phyloP scores from a whole-genome alignment of 768 basidiomycete species.

The Lentinula guzmanii region DNA sequence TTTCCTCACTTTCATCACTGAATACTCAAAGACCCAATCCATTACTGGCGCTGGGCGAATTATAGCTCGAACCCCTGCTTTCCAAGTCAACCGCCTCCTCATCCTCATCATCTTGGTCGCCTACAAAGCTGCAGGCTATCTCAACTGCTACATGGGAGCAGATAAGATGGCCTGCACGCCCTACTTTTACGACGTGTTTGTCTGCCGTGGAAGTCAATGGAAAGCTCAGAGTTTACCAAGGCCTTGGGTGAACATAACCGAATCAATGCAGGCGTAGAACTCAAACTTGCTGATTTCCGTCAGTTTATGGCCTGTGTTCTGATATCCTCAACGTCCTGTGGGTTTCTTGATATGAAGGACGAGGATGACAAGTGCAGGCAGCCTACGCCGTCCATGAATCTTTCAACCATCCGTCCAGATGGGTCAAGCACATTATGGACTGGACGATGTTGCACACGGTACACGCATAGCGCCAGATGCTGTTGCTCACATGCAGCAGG shows the following conservation, averaged over 20 bases:
- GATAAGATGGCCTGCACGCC: background rate
- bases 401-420: background rate
- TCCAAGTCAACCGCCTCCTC: slow-evolving; percentile 1
- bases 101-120: background rate
- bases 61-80: background rate
- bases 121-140: background rate
- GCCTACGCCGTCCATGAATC: background rate
- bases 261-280: background rate
- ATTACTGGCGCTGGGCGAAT: slow-evolving; percentile 5
- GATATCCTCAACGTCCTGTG: background rate
- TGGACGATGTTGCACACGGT: background rate
- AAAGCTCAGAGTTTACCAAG: background rate
- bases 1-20: background rate
- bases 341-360: background rate
- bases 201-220: background rate
- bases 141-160: too few relatives aligned
- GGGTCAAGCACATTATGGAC: background rate
- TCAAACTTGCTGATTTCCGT: background rate
- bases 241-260: background rate
- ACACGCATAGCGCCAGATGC: background rate
- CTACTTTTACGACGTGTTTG: slow-evolving; percentile 4
- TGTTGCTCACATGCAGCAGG: background rate
- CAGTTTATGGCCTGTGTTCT: background rate
- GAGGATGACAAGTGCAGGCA: background rate
- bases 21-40: slow-evolving; percentile 12